phyloP scores from a whole-genome alignment of 768 basidiomycete species.

The Auriscalpium vulgare region DNA sequence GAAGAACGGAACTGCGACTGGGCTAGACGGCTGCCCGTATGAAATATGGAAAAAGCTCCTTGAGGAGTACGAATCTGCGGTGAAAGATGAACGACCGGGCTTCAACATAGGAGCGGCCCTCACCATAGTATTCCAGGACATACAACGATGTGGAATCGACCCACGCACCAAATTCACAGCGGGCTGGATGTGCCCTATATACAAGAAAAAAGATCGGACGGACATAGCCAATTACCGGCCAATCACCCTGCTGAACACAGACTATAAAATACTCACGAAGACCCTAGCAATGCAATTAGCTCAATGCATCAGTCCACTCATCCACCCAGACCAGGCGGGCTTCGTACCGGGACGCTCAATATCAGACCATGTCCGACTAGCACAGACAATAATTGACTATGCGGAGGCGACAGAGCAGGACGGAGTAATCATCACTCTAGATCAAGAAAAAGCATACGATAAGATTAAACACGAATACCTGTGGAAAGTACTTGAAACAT shows the following conservation, averaged over 20 bases:
- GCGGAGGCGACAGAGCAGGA: background rate
- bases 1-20: background rate
- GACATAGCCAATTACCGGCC: slow-evolving; percentile 13
- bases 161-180: background rate
- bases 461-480: slow-evolving; percentile 12
- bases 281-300: slow-evolving; percentile 8
- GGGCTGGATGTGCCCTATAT: slow-evolving; percentile 16
- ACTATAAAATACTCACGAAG: too few relatives aligned
- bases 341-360: slow-evolving; percentile 6
- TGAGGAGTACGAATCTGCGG: background rate
- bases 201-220: slow-evolving; percentile 12
- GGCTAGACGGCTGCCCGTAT: slow-evolving; percentile 4
- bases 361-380: background rate
- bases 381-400: background rate
- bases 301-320: background rate
- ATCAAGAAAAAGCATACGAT: slow-evolving; percentile 11
- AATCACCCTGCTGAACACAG: slow-evolving; percentile 15
- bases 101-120: background rate
- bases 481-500: background rate
- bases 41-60: slow-evolving; percentile 7
- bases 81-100: background rate
- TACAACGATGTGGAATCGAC: slow-evolving; percentile 5
- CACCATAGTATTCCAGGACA: slow-evolving; percentile 6
- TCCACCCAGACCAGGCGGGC: slow-evolving; percentile 2
- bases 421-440: background rate